Evolutionary conservation across 805 yeast species (phyloP), one percentile per base, ranked within the genome.

Genomic region (Candida namnaoensis): DNA sequence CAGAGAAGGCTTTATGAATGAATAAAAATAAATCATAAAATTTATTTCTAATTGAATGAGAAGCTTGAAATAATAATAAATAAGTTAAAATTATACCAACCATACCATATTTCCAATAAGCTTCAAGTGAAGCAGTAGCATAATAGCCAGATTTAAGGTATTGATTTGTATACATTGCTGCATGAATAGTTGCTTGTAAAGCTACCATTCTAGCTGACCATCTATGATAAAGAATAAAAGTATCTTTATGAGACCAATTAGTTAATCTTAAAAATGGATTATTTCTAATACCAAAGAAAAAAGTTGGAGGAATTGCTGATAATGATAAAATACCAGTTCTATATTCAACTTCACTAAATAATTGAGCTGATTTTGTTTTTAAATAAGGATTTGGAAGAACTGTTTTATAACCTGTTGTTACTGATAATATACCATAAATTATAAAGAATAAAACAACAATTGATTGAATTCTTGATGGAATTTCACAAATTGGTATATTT

Each of bases 211-310:
- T 65, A 1, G 84, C 82, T 37, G 71, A 59, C 83, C 86, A 79
- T 56, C 71, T 79, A 60, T 87, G 95, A 53, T 73, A 74, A 28
- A 67, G 62, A 50, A 76, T 67, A 61, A 85, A 83, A 1, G 82
- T 69, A 47, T 69, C 75, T 27, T 27, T 27, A 11, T 50, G 32
- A 0, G 78, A 58, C 66, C 84, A 69, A 3, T 90, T 87, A 1
- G 88, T 72, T 5, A 80, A 41, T 54, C 62, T 64, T 47, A 74
- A 72, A 52, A 85, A 65, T 19, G 86, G 76, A 53, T 82, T 85
- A 57, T 85, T 86, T 51, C 93, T 66, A 28, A 82, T 82, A 5
- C 87, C 86, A 58, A 84, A 80, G 42, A 82, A 60, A 45, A 76
- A 72, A 14, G 78, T 56, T 7, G 72, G 55, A 0, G 93, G 91